Conservation (phyloP, 306 rosid species). For the Chamaecrista fasciculata region DNA sequence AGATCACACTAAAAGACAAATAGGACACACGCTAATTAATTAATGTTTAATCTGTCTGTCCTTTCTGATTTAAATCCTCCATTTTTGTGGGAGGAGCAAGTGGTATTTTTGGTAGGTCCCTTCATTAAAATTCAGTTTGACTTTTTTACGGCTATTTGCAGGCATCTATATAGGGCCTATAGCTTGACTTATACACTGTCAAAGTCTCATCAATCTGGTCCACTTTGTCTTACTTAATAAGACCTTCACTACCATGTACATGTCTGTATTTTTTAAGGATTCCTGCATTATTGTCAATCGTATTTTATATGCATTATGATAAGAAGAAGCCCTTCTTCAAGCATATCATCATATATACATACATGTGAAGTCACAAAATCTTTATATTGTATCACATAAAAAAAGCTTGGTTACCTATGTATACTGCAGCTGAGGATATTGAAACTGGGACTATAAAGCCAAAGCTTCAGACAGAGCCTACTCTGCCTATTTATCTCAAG, state of each 20-base stretch:
- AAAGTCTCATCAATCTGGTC: slow-evolving; percentile 24
- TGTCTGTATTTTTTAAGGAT: too few species aligned
- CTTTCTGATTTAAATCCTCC: slow-evolving; percentile 2
- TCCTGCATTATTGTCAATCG: too few species aligned
- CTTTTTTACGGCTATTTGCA: neutral
- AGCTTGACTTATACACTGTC: neutral
- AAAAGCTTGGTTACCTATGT: slow-evolving; percentile 22
- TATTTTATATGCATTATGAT: too few species aligned
- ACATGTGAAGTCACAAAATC: neutral
- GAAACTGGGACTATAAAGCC: slow-evolving; percentile 63
- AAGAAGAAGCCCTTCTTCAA: slow-evolving; percentile 23
- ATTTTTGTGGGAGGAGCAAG: slow-evolving; percentile 30
- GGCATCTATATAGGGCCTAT: too few species aligned
- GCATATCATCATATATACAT: neutral
- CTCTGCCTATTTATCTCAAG: slow-evolving; percentile 82
- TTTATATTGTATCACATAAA: neutral
- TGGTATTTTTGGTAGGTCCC: slow-evolving; percentile 21
- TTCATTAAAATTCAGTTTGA: slow-evolving; percentile 30
- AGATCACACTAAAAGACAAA: slow-evolving; percentile 11
- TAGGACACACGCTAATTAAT: neutral
- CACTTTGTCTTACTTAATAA: slow-evolving; percentile 21
- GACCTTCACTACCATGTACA: too few species aligned
- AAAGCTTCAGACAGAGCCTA: slow-evolving; percentile 76
- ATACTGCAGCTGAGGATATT: slow-evolving; percentile 87
- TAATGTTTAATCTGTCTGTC: neutral